phyloP scores from a whole-genome alignment of 2,329 filamentous ascomycete species.

The Rosellinia necatrix region DNA sequence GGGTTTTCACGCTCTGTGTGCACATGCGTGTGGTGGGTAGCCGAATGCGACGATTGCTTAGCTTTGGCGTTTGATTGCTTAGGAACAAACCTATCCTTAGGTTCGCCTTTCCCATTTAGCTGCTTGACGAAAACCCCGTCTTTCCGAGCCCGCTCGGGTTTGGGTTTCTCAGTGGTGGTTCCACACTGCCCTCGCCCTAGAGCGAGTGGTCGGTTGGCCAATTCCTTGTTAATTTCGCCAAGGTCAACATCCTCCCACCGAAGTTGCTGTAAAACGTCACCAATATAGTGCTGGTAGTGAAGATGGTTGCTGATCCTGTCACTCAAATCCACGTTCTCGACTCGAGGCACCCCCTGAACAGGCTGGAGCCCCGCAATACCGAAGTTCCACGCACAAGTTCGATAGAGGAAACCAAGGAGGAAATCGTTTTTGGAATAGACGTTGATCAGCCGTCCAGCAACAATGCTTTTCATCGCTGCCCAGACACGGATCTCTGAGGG shows the following conservation, averaged over 20 bases:
- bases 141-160: slow-evolving; percentile 9
- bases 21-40: neutral
- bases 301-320: slow-evolving; percentile 71
- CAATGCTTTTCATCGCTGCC: slow-evolving; percentile 77
- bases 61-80: slow-evolving; percentile 11
- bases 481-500: slow-evolving; percentile 75
- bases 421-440: slow-evolving; percentile 88
- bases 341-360: slow-evolving; percentile 66
- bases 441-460: slow-evolving; percentile 84
- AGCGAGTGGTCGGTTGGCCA: slow-evolving; percentile 12
- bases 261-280: slow-evolving; percentile 68
- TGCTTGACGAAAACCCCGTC: slow-evolving; percentile 4
- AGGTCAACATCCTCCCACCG: slow-evolving; percentile 69
- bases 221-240: slow-evolving; percentile 24
- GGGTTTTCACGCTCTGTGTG: slow-evolving; percentile 12
- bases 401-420: slow-evolving; percentile 85
- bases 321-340: slow-evolving; percentile 72
- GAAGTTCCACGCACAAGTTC: slow-evolving; percentile 78
- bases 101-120: slow-evolving; percentile 6
- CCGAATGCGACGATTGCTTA: slow-evolving; percentile 1
- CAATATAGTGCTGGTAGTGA: slow-evolving; percentile 70
- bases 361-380: slow-evolving; percentile 84
- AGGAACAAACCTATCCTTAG: slow-evolving; percentile 5
- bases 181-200: slow-evolving; percentile 2
- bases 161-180: slow-evolving; percentile 5